phyloP scores from a whole-genome alignment of 345 rosid species.

The Eutrema yunnanense region DNA sequence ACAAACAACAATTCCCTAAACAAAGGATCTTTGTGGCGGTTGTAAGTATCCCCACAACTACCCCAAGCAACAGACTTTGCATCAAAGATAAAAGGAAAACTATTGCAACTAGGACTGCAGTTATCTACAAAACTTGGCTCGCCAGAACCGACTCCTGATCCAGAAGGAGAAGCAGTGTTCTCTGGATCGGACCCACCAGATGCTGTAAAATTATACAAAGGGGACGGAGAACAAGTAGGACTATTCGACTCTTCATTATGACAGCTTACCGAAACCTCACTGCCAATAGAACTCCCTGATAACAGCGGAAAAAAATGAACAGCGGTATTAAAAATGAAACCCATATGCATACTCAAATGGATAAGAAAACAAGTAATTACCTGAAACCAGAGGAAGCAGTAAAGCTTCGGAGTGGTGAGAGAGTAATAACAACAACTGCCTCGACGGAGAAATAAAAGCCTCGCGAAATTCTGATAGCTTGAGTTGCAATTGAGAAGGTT shows the following conservation, averaged over 20 bases:
- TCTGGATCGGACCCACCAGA: conserved; percentile 42
- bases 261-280: conserved; percentile 26
- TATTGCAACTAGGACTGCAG: conserved; percentile 31
- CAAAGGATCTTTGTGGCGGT: conserved; percentile 50
- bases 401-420: conserved; percentile 68
- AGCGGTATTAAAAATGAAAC: not conserved
- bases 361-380: conserved; percentile 30
- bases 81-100: conserved; percentile 54
- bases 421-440: conserved; percentile 55
- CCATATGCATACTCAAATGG: not conserved
- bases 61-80: conserved; percentile 93
- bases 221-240: conserved; percentile 32
- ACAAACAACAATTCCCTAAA: conserved; percentile 83
- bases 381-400: conserved; percentile 63
- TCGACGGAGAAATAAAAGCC: conserved; percentile 88
- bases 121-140: conserved; percentile 34
- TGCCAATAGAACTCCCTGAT: conserved; percentile 40
- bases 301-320: not conserved
- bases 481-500: conserved; percentile 44
- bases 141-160: conserved; percentile 43
- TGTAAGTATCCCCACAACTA: conserved; percentile 63
- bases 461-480: conserved; percentile 76
- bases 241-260: conserved; percentile 29
- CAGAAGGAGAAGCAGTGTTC: conserved; percentile 44
- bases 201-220: not conserved